Evolutionary conservation across 2,329 filamentous ascomycete species (phyloP), one percentile per base, ranked within the genome.

Genomic region (Monilinia fructicola): DNA sequence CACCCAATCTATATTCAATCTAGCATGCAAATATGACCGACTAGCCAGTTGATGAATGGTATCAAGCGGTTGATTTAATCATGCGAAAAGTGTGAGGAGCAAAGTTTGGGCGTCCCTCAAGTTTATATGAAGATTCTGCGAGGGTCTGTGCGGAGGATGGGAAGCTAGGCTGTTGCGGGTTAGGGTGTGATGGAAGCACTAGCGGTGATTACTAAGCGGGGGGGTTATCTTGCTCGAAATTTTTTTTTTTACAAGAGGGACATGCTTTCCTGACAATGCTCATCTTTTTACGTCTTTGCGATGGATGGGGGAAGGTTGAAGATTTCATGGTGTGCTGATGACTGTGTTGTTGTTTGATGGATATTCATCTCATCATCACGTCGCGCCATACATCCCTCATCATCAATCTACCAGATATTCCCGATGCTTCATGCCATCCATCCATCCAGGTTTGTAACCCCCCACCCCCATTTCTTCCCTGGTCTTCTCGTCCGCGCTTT

Each of bases 1-100:
- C 64, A 40, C 64, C 38, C 38, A 53, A 44, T 10, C n/a, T 52
- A 40, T 71, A 54, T 52, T 73, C 44, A 66, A 66, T 75, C 62
- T 72, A 64, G 72, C 73, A 75, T 69, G 71, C 69, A 72, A 73
- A 73, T 73, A 72, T 75, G 73, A 75, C 68, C 72, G 67, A 63
- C 67, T 69, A 71, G 67, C 67, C 73, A 73, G 70, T 74, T 68
- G 70, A 56, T 67, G 69, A 71, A 53, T 71, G 68, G 69, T 59
- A 56, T 67, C 68, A 69, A 72, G 71, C 64, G 72, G 68, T 74
- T 74, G 73, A 74, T 73, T 65, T 74, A 71, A 72, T 65, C 70
- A 72, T 75, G 73, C 67, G 53, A 52, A 56, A 52, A 71, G 66
- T 71, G 68, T 71, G 59, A 72, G 55, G 68, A 68, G 67, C 64